phyloP scores from a whole-genome alignment of 768 basidiomycete genomes.

The Chalciporus chontae region DNA sequence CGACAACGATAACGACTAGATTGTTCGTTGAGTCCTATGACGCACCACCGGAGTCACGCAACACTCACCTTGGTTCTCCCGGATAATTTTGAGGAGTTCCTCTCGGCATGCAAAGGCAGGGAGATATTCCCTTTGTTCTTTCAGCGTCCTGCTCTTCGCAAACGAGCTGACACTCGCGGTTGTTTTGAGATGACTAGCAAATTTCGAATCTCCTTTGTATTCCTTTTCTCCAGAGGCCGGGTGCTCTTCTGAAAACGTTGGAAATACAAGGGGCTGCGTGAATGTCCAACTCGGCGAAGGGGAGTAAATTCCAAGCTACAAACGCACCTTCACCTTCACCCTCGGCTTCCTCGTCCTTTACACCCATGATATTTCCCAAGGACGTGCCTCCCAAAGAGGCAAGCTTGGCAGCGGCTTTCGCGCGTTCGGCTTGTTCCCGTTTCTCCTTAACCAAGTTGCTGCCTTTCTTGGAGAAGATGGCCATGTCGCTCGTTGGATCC shows the following conservation, averaged over 20 bases:
- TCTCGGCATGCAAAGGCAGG: conserved; percentile 98
- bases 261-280: conserved; percentile 55
- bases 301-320: conserved; percentile 11
- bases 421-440: conserved; percentile 92
- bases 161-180: conserved; percentile 78
- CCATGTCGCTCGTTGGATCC: conserved; percentile 92
- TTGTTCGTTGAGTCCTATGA: background rate
- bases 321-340: conserved; percentile 88
- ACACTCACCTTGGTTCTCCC: conserved; percentile 88
- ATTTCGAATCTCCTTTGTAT: conserved; percentile 94
- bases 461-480: conserved; percentile 96
- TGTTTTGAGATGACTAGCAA: conserved; percentile 88
- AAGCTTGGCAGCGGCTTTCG: conserved; percentile 94
- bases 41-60: background rate
- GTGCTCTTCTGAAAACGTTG: conserved; percentile 37
- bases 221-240: conserved; percentile 54
- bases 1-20: conserved; percentile 88
- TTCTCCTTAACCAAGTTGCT: conserved; percentile 92
- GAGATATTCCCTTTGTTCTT: conserved; percentile 94
- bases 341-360: conserved; percentile 91
- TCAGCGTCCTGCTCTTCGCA: conserved; percentile 76
- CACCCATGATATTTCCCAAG: conserved; percentile 97
- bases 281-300: conserved; percentile 66
- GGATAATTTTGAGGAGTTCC: conserved; percentile 79
- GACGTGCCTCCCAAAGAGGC: conserved; percentile 89